These are phyloP conservation scores for Monosporascus sp. DNA, from an alignment of 2,329 filamentous ascomycete genomes.

Conservation along the genomic window DNA sequence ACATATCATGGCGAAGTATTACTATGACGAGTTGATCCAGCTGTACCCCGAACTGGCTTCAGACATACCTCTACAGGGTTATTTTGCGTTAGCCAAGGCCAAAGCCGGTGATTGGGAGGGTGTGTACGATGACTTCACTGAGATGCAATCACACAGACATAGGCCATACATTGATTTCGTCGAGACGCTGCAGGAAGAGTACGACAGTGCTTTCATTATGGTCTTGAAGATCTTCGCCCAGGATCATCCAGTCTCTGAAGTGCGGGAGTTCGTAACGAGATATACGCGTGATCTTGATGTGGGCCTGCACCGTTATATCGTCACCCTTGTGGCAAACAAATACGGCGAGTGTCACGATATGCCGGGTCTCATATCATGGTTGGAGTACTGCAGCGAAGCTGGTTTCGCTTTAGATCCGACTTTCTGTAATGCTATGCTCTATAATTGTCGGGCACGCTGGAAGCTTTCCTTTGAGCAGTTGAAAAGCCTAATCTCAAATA, in stretches of 20 bases:
- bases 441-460: conserved; percentile 32
- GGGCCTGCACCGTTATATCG: conserved; percentile 29
- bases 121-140: conserved; percentile 29
- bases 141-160: conserved; percentile 11
- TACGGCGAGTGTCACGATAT: conserved; percentile 35
- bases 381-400: conserved; percentile 30
- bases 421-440: conserved; percentile 35
- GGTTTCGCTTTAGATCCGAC: conserved; percentile 31
- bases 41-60: conserved; percentile 18
- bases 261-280: conserved; percentile 32
- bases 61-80: conserved; percentile 30
- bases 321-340: conserved; percentile 37
- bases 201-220: conserved; percentile 29
- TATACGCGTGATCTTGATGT: conserved; percentile 31
- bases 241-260: conserved; percentile 33
- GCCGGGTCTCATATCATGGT: conserved; percentile 33
- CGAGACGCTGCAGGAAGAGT: conserved; percentile 8
- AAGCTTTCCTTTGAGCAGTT: conserved; percentile 31
- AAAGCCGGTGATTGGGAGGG: conserved; percentile 35
- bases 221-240: conserved; percentile 34
- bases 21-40: conserved; percentile 21
- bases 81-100: conserved; percentile 31
- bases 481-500: conserved; percentile 26
- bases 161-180: not conserved
- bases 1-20: conserved; percentile 22